Evolutionary conservation across 345 rosid genomes (phyloP).

Genomic region (Kernera saxatilis): DNA sequence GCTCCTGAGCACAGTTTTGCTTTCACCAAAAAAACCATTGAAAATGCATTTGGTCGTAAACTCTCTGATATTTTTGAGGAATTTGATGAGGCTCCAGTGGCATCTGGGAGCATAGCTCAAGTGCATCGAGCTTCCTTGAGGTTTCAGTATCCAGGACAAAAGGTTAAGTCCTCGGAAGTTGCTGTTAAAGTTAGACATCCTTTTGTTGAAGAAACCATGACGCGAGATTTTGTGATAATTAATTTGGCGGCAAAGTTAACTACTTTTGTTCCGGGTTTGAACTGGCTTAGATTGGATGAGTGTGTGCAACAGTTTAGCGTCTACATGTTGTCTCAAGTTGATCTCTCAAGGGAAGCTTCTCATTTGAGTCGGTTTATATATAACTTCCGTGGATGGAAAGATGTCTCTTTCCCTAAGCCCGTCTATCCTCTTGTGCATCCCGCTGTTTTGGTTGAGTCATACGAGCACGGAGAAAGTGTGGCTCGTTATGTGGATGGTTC

Average conservation of each 20-base stretch:
- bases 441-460: conserved; percentile 89
- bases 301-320: conserved; percentile 92
- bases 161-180: conserved; percentile 60
- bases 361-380: conserved; percentile 89
- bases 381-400: conserved; percentile 85
- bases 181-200: conserved; percentile 99
- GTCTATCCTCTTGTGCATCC: conserved; percentile 95
- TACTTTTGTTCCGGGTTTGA: conserved; percentile 63
- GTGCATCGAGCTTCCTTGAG: conserved; percentile 84
- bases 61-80: conserved; percentile 77
- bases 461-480: conserved; percentile 93
- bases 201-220: conserved; percentile 86
- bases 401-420: conserved; percentile 97
- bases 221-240: conserved; percentile 79
- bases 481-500: conserved; percentile 76
- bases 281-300: conserved; percentile 95
- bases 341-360: conserved; percentile 99
- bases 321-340: conserved; percentile 98
- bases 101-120: conserved; percentile 99
- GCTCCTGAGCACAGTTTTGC: conserved; percentile 94
- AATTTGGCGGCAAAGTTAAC: conserved; percentile 69
- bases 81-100: conserved; percentile 89
- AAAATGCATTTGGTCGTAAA: conserved; percentile 85
- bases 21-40: conserved; percentile 71
- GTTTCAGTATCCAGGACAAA: conserved; percentile 73